Percentiles rank a stretch among this genome's conserved stretches.
phyloP scores from a whole-genome alignment of 352 stramenopile species.

The Phytopythium vexans region DNA sequence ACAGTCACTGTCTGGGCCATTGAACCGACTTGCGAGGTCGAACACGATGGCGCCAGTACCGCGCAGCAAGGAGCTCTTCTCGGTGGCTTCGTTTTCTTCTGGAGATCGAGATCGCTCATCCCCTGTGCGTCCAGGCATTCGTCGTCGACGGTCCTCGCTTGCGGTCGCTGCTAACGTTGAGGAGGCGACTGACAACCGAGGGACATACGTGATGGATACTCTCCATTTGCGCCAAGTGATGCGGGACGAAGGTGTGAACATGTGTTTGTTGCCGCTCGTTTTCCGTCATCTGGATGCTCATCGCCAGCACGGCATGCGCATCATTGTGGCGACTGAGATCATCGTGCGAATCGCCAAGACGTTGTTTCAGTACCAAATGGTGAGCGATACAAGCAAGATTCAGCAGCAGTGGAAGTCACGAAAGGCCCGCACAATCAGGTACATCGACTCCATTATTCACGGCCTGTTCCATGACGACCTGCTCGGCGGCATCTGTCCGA shows the following conservation, averaged over 20 bases:
- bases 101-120: constrained; percentile 5
- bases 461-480: constrained; percentile 57
- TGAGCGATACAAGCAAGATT: constrained; percentile 39
- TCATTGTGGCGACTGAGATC: constrained; percentile 69
- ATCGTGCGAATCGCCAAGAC: constrained; percentile 70
- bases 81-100: constrained; percentile 8
- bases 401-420: constrained; percentile 49
- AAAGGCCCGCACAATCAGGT: constrained; percentile 55
- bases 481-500: constrained; percentile 12
- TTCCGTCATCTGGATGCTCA: constrained; percentile 38
- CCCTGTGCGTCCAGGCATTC: constrained; percentile 15
- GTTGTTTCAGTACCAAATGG: constrained; percentile 60
- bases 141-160: constrained; percentile 37
- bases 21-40: constrained; percentile 19
- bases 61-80: constrained; percentile 19
- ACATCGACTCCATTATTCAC: constrained; percentile 69
- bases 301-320: constrained; percentile 47
- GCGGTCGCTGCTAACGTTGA: constrained; percentile 25
- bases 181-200: constrained; percentile 13
- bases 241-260: constrained; percentile 58
- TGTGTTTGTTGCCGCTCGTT: constrained; percentile 66
- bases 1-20: neutral
- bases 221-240: constrained; percentile 60
- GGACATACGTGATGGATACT: constrained; percentile 70
- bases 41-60: constrained; percentile 27